A percentile compares a stretch with the other conserved stretches of the same genome.
Conservation (phyloP, 768 basidiomycete species). For the Lactifluus volemus region DNA sequence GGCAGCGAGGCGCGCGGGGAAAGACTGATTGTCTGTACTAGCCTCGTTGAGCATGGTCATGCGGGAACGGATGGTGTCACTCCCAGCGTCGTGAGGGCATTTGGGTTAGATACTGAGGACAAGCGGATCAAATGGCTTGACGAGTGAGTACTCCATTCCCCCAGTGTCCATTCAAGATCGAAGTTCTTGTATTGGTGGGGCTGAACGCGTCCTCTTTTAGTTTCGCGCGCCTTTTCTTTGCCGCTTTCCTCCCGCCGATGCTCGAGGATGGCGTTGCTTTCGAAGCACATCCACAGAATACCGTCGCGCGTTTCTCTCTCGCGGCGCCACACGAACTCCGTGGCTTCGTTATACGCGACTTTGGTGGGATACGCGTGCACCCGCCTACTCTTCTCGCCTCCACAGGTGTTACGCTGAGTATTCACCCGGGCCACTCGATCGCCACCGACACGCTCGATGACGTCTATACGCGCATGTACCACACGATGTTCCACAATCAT, state of each 20-base stretch:
- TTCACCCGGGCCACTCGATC: conserved; percentile 32
- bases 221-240: conserved; percentile 38
- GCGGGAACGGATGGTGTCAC: conserved; percentile 35
- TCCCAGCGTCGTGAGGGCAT: conserved; percentile 42
- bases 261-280: conserved; percentile 49
- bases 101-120: conserved; percentile 42
- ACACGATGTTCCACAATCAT: conserved; percentile 51
- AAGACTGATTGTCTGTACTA: conserved; percentile 47
- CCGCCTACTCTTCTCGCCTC: conserved; percentile 39
- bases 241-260: conserved; percentile 48
- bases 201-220: too few species aligned
- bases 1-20: conserved; percentile 39
- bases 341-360: conserved; percentile 51
- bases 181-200: too few species aligned
- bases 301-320: conserved; percentile 44
- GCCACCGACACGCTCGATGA: conserved; percentile 43
- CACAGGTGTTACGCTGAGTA: conserved; percentile 43
- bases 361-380: conserved; percentile 48
- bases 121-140: conserved; percentile 44
- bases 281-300: conserved; percentile 54
- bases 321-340: conserved; percentile 37
- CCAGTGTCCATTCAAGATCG: neutral
- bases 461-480: conserved; percentile 49
- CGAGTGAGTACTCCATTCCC: conserved; percentile 29
- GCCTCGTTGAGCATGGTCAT: conserved; percentile 48